phyloP scores from a whole-genome alignment of 1,284 basidiomycete species.

The Tausonia pullulans region DNA sequence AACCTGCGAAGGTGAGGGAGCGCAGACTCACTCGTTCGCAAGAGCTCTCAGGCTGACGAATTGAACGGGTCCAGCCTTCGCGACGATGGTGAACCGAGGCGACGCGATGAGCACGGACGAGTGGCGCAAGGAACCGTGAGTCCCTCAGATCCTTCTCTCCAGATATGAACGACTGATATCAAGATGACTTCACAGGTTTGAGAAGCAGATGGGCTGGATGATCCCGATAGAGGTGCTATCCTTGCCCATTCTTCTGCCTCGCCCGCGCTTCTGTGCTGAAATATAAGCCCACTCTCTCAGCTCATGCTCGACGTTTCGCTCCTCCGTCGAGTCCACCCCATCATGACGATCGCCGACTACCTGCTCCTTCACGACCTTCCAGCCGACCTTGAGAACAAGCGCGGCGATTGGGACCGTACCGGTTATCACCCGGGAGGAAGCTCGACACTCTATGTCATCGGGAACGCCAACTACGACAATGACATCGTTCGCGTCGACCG shows the following conservation, averaged over 20 bases:
- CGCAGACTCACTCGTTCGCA: no score
- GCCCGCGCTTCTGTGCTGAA: not conserved
- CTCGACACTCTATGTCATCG: conserved; percentile 29
- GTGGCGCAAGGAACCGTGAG: conserved; percentile 32
- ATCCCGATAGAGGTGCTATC: conserved; percentile 29
- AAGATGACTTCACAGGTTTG: conserved; percentile 18
- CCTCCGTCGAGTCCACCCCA: conserved; percentile 33
- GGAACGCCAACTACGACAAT: conserved; percentile 36
- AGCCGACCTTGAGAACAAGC: conserved; percentile 30
- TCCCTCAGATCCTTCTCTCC: no score
- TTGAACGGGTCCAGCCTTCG: conserved; percentile 22
- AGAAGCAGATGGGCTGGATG: conserved; percentile 36
- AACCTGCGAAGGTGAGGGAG: conserved; percentile 7
- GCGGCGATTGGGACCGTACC: conserved; percentile 35
- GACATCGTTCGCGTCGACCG: conserved; percentile 34
- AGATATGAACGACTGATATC: no score
- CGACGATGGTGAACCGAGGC: conserved; percentile 34
- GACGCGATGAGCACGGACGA: conserved; percentile 30
- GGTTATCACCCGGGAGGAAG: conserved; percentile 21
- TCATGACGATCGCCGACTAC: conserved; percentile 38
- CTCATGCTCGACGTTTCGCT: conserved; percentile 41
- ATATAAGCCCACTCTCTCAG: not conserved
- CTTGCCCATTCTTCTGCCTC: no score
- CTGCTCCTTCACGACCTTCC: conserved; percentile 36
- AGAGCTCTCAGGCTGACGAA: no score